Base-by-base conservation (phyloP, 257 asterid species). In the Forsythia viridissima region DNA sequence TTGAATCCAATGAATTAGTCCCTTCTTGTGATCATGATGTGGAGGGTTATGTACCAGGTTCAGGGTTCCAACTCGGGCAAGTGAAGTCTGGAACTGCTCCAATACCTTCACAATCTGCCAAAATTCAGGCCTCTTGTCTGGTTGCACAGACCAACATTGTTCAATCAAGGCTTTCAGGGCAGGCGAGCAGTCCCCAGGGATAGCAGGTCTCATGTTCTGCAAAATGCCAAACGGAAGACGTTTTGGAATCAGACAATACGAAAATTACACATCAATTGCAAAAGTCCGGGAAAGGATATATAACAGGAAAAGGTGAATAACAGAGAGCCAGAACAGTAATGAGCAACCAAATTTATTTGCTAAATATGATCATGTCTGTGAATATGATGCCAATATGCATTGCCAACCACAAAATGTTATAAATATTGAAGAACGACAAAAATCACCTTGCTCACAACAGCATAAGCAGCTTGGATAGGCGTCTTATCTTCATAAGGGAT, bases 61-160 rank as follows among this genome's bases (percentile, higher is more conserved):
- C 71, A 91, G 84, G 61, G 93, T 90, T 79, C 97, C 96, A 40
- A 89, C 90, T n/a, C 80, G 85, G 77, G 89, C 89, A 0, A 85
- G 76, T 3, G 97, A 90, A 71, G 90, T 75, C 76, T 90, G 90
- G 10, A 96, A 91, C 87, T 87, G 89, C 85, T 96, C 96, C 71
- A 96, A 80, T 9, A 91, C 93, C 89, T 91, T 89, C 83, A 93
- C 93, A 7, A 96, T 89, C 89, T 92, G 97, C 97, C 94, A 88
- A 80, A 93, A 96, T 77, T 93, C 97, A 0, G 97, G 99, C 80
- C 98, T 91, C 85, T 93, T 95, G 40, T 93, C 93, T 0, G 98
- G 94, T 21, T 90, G 89, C 79, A 75, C 69, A 10, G 93, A 84
- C 99, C 99, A 95, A 55, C 99, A 93, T 78, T 87, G 96, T 72